phyloP scores from a whole-genome alignment of 345 rosid species.

The Dipteronia sinensis region DNA sequence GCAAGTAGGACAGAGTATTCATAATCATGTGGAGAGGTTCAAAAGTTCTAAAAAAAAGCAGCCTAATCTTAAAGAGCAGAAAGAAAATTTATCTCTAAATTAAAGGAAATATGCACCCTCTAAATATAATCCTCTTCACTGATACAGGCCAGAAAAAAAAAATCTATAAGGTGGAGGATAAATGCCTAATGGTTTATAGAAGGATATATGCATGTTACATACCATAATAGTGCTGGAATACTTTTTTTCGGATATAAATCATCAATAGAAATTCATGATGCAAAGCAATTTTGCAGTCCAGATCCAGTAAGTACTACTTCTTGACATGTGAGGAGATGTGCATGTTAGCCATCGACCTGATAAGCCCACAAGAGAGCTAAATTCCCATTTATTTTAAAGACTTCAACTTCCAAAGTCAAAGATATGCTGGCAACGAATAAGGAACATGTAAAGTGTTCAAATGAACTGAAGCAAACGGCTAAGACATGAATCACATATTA shows the following conservation, averaged over 20 bases:
- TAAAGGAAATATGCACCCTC: not conserved
- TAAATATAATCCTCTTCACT: not conserved
- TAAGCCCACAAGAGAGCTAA: not conserved
- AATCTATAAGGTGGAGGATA: too few species aligned
- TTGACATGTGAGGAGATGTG: not conserved
- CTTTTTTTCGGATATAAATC: not conserved
- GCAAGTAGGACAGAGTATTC: not conserved
- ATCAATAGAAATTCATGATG: not conserved
- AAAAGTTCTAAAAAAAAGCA: not conserved
- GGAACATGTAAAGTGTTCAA: not conserved
- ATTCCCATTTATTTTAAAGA: not conserved
- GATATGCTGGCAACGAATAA: not conserved
- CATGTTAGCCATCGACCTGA: not conserved
- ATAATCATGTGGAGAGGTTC: not conserved
- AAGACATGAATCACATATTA: not conserved
- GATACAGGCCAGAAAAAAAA: not conserved
- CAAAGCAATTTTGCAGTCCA: not conserved
- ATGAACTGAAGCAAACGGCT: not conserved
- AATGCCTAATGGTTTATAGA: not conserved
- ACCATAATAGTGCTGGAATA: not conserved
- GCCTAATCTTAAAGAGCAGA: not conserved
- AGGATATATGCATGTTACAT: not conserved
- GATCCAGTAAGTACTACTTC: not conserved
- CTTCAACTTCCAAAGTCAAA: not conserved
- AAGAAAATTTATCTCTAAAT: not conserved